phyloP scores from a whole-genome alignment of 73 alveolate genomes.

The Paraurostyla sp. region DNA sequence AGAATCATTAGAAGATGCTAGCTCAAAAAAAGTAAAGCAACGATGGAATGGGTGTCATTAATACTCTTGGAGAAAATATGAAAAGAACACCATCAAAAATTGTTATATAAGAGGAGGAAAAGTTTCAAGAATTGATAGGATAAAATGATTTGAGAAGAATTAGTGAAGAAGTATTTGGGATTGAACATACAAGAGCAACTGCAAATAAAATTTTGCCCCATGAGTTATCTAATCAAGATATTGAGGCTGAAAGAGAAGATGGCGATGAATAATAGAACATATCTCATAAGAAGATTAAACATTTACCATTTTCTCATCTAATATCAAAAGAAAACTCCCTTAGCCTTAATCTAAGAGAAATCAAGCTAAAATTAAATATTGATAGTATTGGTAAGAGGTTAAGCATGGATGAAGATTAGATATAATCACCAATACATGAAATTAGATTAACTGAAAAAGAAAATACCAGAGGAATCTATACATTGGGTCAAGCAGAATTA shows the following conservation, averaged over 20 bases:
- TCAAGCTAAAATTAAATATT: background rate
- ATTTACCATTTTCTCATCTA: no score
- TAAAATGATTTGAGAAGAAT: background rate
- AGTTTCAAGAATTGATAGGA: background rate
- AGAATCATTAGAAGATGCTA: background rate
- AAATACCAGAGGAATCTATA: conserved; percentile 25
- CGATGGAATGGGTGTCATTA: background rate
- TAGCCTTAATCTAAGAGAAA: background rate
- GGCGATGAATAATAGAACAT: no score
- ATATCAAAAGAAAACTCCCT: no score
- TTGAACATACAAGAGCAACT: conserved; percentile 1
- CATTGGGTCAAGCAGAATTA: conserved; percentile 1
- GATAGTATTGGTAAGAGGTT: conserved; percentile 5
- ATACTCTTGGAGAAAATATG: background rate
- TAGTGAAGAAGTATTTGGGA: background rate
- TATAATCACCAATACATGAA: background rate
- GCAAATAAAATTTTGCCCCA: background rate
- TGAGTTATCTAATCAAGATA: background rate
- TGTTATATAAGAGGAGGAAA: background rate
- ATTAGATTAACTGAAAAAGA: background rate
- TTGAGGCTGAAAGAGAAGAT: background rate
- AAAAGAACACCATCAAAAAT: conserved; percentile 26
- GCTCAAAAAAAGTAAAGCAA: background rate
- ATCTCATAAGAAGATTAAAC: background rate
- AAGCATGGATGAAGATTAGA: background rate